phyloP scores from a whole-genome alignment of 805 yeast species.

The Debaryomyces castellii region DNA sequence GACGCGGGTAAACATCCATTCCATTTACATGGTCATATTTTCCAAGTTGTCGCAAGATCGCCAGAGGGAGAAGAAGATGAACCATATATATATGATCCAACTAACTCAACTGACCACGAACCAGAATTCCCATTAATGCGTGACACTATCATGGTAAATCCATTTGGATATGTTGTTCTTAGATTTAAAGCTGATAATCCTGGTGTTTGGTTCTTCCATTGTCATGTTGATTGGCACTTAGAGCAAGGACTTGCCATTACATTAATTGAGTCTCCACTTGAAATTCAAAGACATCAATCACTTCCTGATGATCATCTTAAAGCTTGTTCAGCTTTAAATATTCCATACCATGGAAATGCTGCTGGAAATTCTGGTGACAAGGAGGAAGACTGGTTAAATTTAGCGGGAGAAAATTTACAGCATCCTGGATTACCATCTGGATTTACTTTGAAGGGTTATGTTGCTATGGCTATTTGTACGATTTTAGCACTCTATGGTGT shows the following conservation, averaged over 20 bases:
- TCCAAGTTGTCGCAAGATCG: conserved; percentile 80
- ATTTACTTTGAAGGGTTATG: conserved; percentile 67
- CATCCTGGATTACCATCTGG: conserved; percentile 65
- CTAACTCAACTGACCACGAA: conserved; percentile 32
- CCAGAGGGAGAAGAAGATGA: conserved; percentile 54
- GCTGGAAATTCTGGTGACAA: conserved; percentile 55
- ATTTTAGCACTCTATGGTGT: conserved; percentile 60
- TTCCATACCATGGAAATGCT: conserved; percentile 63
- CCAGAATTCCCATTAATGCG: conserved; percentile 82
- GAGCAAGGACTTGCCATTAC: conserved; percentile 86
- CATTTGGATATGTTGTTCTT: conserved; percentile 81
- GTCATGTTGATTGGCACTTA: conserved; percentile 98
- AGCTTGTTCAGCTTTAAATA: conserved; percentile 47
- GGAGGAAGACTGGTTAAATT: conserved; percentile 49
- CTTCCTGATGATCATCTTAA: conserved; percentile 47
- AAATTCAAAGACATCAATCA: conserved; percentile 45
- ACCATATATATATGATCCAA: conserved; percentile 47
- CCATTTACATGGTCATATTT: conserved; percentile 93
- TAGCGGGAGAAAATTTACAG: conserved; percentile 62
- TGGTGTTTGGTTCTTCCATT: conserved; percentile 98
- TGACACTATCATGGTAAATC: conserved; percentile 76
- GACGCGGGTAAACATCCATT: conserved; percentile 96
- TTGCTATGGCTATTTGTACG: conserved; percentile 58
- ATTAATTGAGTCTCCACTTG: conserved; percentile 80
- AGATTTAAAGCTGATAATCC: conserved; percentile 93